Percentiles rank a stretch among this genome's conserved stretches.
phyloP scores from a whole-genome alignment of 371 early-diverging fungal genomes.

The Phascolomyces articulosus region DNA sequence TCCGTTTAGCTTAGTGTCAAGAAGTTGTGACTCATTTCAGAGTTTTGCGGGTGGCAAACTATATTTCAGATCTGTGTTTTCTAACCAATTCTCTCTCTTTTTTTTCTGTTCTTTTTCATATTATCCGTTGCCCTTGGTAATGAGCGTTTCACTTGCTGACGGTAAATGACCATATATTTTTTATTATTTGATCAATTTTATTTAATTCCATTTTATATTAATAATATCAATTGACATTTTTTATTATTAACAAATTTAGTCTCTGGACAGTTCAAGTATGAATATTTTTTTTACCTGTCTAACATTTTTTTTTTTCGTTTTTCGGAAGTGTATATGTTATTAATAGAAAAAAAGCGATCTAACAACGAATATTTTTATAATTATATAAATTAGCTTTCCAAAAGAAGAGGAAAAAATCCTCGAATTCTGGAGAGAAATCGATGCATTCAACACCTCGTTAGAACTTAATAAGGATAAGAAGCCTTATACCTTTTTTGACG shows the following conservation, averaged over 20 bases:
- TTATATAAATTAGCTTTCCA: slow-evolving; percentile 77
- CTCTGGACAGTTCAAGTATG: slow-evolving; percentile 59
- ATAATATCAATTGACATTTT: not conserved
- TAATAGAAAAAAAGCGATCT: slow-evolving; percentile 3
- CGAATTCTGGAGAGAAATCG: slow-evolving; percentile 96
- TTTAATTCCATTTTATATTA: not conserved
- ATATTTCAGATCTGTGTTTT: not conserved
- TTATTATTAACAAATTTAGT: slow-evolving; percentile 24
- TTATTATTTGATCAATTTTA: not conserved
- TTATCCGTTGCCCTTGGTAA: slow-evolving; percentile 7
- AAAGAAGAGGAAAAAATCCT: slow-evolving; percentile 97
- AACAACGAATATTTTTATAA: not conserved
- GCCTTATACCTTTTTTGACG: slow-evolving; percentile 97
- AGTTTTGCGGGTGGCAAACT: not conserved
- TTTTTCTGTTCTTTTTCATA: not conserved
- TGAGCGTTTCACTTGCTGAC: slow-evolving; percentile 20
- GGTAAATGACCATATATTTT: not conserved
- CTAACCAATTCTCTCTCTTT: not conserved
- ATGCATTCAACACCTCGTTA: slow-evolving; percentile 95
- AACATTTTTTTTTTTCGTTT: not conserved
- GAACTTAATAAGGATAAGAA: slow-evolving; percentile 92
- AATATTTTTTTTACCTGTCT: slow-evolving; percentile 1
- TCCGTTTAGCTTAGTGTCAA: no score
- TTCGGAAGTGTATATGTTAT: not conserved
- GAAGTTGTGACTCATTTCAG: slow-evolving; percentile 4